Evolutionary conservation across 2,329 filamentous ascomycete species (phyloP), one percentile per base, ranked within the genome.

Genomic region (Neoarthrinium moseri): DNA sequence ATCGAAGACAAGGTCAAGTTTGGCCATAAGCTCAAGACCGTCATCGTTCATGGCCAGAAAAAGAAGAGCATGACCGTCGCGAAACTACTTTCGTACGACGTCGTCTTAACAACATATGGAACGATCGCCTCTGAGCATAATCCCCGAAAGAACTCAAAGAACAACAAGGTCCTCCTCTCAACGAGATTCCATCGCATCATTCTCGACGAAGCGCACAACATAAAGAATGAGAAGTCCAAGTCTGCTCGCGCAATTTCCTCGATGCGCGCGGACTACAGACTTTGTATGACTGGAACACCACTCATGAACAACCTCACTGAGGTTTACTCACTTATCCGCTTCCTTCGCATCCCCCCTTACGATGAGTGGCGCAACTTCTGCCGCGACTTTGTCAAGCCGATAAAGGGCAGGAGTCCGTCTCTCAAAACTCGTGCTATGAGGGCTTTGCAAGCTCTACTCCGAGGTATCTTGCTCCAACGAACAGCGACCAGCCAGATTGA

Each of bases 281-380:
- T 89, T 66, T 91, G 86, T 60, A 80, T 94, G 68, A 91, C 86
- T 5, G 89, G 89, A 17, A 94, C 89, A 0, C 89, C 89, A 0
- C 89, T 94, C 84, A 95, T 95, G 87, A 96, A 96, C 56, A 83
- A 78, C 12, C 81, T 92, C 2, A 74, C 81, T 24, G 91, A 96
- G 58, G 73, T 95, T 3, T 94, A 81, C 59, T 87, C 89, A 2
- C 71, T 95, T 12, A 74, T 96, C 37, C 79, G 81, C 2, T 96
- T 96, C 56, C 75, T 96, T 18, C 75, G 78, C 2, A 91, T 95
- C 57, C 77, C 75, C 48, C 90, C 89, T 3, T 96, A 94, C 64
- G 79, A 79, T 55, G 72, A 78, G 7, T 81, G 79, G 72, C 69
- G 77, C 0, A 68, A 71, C 17, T 96, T 95, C 61, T 77, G 77